A percentile compares a stretch with the other conserved stretches of the same genome.
Conservation (phyloP, 2,329 filamentous ascomycete genomes). For the Monosporascus sp. region DNA sequence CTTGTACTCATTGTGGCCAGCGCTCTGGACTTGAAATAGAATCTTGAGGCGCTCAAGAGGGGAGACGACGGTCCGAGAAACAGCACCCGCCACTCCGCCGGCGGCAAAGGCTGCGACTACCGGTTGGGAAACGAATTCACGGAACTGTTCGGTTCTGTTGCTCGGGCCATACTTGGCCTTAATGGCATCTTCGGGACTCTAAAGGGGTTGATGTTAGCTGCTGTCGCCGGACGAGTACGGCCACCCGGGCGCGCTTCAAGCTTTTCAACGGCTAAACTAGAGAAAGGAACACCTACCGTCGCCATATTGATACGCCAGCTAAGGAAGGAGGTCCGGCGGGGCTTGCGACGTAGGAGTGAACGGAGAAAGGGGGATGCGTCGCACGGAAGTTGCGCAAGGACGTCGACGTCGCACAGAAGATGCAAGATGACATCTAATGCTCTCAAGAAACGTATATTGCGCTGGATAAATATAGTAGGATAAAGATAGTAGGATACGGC, state of each 20-base stretch:
- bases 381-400: conserved; percentile 2
- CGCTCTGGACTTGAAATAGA: conserved; percentile 92
- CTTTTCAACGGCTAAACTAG: background rate
- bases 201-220: conserved; percentile 9
- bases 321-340: conserved; percentile 1
- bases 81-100: conserved; percentile 88
- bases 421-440: conserved; percentile 10
- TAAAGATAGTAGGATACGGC: background rate
- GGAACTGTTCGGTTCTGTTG: conserved; percentile 29
- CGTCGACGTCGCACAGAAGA: background rate
- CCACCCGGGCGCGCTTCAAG: background rate
- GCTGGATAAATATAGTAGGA: background rate
- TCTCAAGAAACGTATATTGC: background rate
- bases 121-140: conserved; percentile 65
- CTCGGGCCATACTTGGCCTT: conserved; percentile 26
- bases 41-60: conserved; percentile 96
- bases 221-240: conserved; percentile 1
- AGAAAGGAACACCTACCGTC: conserved; percentile 27
- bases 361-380: conserved; percentile 7
- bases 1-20: conserved; percentile 86
- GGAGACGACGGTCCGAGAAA: conserved; percentile 96
- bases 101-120: conserved; percentile 89
- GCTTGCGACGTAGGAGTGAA: conserved; percentile 6
- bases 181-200: conserved; percentile 21
- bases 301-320: conserved; percentile 28